Evolutionary conservation across 306 rosid genomes (phyloP), one percentile per base, ranked within the genome.

Genomic region (Glycine tomentella): DNA sequence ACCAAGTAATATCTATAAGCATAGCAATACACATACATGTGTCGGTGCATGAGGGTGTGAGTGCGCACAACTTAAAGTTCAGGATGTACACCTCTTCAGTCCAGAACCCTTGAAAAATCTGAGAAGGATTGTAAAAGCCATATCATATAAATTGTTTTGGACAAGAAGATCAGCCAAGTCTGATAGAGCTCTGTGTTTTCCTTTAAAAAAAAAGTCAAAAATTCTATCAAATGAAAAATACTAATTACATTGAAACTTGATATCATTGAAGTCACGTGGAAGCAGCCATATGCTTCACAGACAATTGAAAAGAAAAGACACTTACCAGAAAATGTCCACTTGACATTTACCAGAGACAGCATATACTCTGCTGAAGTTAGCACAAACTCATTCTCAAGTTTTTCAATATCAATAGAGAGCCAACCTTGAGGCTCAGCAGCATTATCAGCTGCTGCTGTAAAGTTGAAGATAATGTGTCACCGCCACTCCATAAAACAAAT

Each of bases 91-190:
- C 99, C 95, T 95, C 89, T 90, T 93, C 74, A 91, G 80, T 77
- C 80, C 86, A 38, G 98, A 95, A 81, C 93, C 98, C 87, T 86
- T 90, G 86, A 91, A 93, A 88, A 95, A 95, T 81, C 90, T 90
- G 61, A 91, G 86, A 74, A 93, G 81, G 78, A 93, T 77, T 6
- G 94, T 82, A 77, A 95, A 93, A 82, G 97, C 90, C 88, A 90
- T 88, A 67, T 95, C 98, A 81, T 86, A 88, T 50, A 88, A 81
- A 88, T 91, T 86, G 75, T 83, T 84, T 83, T 91, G 85, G 80
- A 93, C 92, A 75, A 95, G 89, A 74, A 90, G 93, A 84, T 90
- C 98, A 56, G 91, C 93, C 85, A 95, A 85, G 77, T 90, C 91
- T 65, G 97, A 83, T 20, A 90, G 86, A 40, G 86, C 88, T 61